Conservation (phyloP, 768 basidiomycete species). For the Macrocybe gigantea region DNA sequence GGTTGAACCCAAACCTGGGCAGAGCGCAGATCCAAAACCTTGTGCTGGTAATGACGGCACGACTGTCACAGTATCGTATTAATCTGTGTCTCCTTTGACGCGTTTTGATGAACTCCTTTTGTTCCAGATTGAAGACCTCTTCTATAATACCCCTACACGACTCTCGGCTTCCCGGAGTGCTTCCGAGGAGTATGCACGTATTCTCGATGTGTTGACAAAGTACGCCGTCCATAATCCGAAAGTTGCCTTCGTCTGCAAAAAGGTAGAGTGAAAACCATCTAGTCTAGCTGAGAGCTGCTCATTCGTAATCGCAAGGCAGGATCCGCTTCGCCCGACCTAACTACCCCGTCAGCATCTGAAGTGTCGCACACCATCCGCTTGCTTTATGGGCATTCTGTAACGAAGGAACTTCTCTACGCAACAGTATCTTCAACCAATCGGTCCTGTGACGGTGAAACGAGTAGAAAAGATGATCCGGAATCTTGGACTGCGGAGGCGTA, state of each 20-base stretch:
- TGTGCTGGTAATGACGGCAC: constrained; percentile 96
- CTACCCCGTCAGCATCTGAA: constrained; percentile 68
- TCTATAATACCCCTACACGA: constrained; percentile 88
- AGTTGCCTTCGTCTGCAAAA: constrained; percentile 87
- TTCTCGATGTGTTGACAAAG: constrained; percentile 86
- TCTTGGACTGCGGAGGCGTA: constrained; percentile 71
- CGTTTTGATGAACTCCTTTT: constrained; percentile 1
- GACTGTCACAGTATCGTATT: constrained; percentile 60
- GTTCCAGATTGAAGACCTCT: constrained; percentile 85
- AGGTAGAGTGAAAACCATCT: constrained; percentile 41
- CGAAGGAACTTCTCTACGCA: constrained; percentile 62
- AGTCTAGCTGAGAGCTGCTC: background rate
- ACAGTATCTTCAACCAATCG: constrained; percentile 28
- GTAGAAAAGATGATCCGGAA: constrained; percentile 28
- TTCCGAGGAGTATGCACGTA: constrained; percentile 88
- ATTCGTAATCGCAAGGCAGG: constrained; percentile 48
- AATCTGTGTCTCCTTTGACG: background rate
- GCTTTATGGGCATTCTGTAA: constrained; percentile 76
- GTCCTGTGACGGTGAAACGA: constrained; percentile 19
- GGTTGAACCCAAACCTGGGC: constrained; percentile 63
- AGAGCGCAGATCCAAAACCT: constrained; percentile 73
- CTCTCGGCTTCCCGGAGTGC: constrained; percentile 77
- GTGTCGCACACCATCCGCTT: constrained; percentile 66
- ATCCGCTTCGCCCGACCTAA: constrained; percentile 69
- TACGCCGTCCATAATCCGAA: constrained; percentile 93